phyloP scores from a whole-genome alignment of 202 grass and related monocot genomes.

The Alloteropsis angusta region DNA sequence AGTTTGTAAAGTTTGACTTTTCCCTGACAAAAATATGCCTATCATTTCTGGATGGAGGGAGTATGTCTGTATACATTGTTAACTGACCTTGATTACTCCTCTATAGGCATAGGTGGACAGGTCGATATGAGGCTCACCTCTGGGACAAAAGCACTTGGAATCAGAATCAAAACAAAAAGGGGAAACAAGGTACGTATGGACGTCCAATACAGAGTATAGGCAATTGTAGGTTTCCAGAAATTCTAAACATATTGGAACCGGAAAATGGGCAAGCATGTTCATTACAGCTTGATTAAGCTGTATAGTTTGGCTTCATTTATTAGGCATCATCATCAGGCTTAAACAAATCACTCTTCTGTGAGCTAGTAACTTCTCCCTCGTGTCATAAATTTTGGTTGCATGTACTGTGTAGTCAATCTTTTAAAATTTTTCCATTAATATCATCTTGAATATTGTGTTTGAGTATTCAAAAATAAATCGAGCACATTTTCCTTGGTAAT shows the following conservation, averaged over 20 bases:
- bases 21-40: too few species aligned
- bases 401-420: background rate
- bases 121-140: conserved; percentile 97
- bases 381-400: background rate
- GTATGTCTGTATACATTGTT: background rate
- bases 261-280: background rate
- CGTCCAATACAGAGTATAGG: background rate
- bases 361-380: background rate
- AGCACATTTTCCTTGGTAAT: background rate
- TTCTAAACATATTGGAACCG: conserved; percentile 1
- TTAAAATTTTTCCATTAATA: background rate
- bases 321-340: background rate
- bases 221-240: background rate
- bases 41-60: too few species aligned
- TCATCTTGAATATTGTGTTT: background rate
- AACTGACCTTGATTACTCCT: conserved; percentile 13
- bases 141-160: conserved; percentile 99
- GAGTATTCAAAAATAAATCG: background rate
- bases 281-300: background rate
- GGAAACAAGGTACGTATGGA: conserved; percentile 71
- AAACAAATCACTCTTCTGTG: background rate
- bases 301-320: background rate
- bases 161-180: conserved; percentile 99
- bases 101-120: conserved; percentile 96
- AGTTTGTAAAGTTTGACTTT: too few species aligned